These are phyloP conservation scores for Globisporangium takayamanum DNA, from an alignment of 352 stramenopile genomes.

Conservation along the genomic window DNA sequence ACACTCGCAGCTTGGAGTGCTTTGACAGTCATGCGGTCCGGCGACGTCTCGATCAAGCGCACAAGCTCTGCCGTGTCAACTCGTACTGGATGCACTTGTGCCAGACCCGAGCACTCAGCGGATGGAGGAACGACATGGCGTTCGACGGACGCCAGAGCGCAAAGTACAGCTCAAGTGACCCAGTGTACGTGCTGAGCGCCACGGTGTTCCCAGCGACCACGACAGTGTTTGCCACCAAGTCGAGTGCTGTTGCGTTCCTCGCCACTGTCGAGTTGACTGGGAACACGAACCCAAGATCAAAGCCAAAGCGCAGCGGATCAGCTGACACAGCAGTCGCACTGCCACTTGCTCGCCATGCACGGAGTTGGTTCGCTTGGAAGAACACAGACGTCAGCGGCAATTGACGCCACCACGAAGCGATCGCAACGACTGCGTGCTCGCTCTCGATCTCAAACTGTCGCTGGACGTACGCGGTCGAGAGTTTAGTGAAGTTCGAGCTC, in stretches of 20 bases:
- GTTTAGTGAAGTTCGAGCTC: constrained; percentile 27
- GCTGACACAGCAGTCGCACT: constrained; percentile 4
- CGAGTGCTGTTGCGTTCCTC: constrained; percentile 16
- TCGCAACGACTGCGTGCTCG: constrained; percentile 17
- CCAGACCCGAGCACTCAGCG: constrained; percentile 22
- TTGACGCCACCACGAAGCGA: constrained; percentile 37
- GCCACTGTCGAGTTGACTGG: constrained; percentile 15
- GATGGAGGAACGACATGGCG: constrained; percentile 31
- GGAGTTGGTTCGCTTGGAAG: constrained; percentile 37
- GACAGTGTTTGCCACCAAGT: constrained; percentile 35
- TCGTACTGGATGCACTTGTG: constrained; percentile 12
- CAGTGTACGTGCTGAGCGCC: constrained; percentile 21
- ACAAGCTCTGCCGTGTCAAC: constrained; percentile 7
- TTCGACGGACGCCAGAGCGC: constrained; percentile 35
- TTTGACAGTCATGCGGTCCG: background rate
- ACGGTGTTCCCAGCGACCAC: constrained; percentile 1
- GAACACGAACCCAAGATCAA: constrained; percentile 35
- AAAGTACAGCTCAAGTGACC: constrained; percentile 24
- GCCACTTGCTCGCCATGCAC: constrained; percentile 23
- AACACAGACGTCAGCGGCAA: constrained; percentile 32
- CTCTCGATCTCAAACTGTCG: constrained; percentile 23
- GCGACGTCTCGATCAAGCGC: background rate
- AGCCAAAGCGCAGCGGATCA: constrained; percentile 43
- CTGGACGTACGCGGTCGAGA: constrained; percentile 35
- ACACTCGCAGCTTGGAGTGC: constrained; percentile 8